Base-by-base conservation (phyloP, 179 eudicot species). In the Sideroxylon spinosum region DNA sequence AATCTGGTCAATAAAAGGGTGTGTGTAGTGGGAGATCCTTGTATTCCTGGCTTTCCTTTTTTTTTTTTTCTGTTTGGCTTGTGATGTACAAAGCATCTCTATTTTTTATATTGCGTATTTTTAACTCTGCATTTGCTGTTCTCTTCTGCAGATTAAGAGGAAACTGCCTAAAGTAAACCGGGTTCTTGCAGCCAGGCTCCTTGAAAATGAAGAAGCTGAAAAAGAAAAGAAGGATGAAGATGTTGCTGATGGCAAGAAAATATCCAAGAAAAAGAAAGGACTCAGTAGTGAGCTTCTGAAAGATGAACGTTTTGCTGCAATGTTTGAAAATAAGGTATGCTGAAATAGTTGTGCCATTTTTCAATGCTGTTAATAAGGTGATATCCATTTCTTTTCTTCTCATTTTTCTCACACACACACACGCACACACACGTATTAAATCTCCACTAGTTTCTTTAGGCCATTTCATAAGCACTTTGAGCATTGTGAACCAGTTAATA, bases 81-180 rank as follows among this genome's bases (percentile, higher is more conserved):
- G 26, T 71, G 62, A 53, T 26, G 8, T 55, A 56, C 48, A 53
- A 53, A 53, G 16, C 23, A 26, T n/a, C 23, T 7, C 0, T 3
- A 64, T 23, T n/a, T 60, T 74, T 53, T 17, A 37, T 9, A 11
- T 74, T 77, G 28, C 32, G 9, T 22, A 78, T 74, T 9, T 67
- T 61, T 60, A 37, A 46, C 49, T 20, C n/a, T n/a, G 2, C 1
- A 13, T 4, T 20, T 32, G 44, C 64, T 46, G 57, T 76, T 63
- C 57, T 74, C 74, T 64, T 62, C 72, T 82, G 84, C 91, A 92
- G 97, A 79, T 88, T 57, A 90, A 76, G 83, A 88, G 81, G 82
- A 92, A 78, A 73, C 86, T 92, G 76, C 97, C 97, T 1, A 92
- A 90, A 86, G 91, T 89, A 78, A 94, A 94, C 75, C 86, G 85